Conservation (phyloP, 2,329 filamentous ascomycete species). For the Botrytis galanthina region DNA sequence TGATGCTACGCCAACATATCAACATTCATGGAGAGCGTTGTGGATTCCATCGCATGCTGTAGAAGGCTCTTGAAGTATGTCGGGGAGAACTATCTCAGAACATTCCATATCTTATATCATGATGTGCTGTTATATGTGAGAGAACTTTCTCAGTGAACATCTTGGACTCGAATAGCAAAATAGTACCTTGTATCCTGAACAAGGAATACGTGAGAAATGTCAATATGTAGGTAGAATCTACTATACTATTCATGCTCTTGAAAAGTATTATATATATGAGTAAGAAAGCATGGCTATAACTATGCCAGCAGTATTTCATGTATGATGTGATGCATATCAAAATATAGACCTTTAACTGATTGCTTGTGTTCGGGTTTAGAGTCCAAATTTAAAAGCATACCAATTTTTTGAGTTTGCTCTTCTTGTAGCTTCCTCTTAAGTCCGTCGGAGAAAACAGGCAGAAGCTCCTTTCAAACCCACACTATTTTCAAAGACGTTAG, state of each 20-base stretch:
- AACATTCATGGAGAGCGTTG: neutral
- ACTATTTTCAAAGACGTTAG: constrained; percentile 1
- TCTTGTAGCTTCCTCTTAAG: neutral
- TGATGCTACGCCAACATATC: neutral
- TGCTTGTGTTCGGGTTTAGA: neutral
- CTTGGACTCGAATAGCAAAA: neutral
- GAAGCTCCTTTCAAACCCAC: neutral
- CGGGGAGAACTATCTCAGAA: neutral
- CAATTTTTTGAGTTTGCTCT: neutral
- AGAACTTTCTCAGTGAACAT: neutral
- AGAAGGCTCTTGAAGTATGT: neutral
- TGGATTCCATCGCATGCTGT: neutral
- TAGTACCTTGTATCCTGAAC: neutral
- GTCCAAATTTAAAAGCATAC: neutral
- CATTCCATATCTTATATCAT: neutral
- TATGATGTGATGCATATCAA: neutral
- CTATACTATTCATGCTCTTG: neutral
- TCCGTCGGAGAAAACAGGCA: constrained; percentile 12
- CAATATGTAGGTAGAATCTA: neutral
- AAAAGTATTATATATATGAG: neutral
- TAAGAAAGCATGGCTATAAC: neutral
- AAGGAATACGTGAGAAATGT: neutral
- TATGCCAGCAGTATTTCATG: neutral
- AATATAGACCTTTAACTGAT: neutral
- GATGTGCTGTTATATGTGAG: neutral